These are phyloP conservation scores for Taiwanofungus camphoratus DNA, from an alignment of 1,284 basidiomycete species.

Conservation along the genomic window DNA sequence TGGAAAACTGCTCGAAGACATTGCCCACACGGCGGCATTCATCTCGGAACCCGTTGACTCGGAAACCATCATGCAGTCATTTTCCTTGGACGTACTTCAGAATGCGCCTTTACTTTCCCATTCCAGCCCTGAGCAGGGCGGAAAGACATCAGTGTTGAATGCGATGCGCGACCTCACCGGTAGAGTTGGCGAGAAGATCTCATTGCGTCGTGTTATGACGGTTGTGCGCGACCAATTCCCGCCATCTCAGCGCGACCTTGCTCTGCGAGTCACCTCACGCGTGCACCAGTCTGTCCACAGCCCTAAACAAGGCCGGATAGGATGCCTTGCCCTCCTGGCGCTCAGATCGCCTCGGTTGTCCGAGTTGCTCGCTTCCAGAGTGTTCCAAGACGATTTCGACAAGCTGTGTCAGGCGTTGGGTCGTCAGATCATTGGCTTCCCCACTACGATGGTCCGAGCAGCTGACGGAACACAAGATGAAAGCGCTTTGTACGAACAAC, in stretches of 20 bases:
- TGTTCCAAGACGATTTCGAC: conserved; percentile 48
- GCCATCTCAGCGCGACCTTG: conserved; percentile 33
- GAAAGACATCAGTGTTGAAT: conserved; percentile 52
- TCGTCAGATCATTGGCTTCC: conserved; percentile 83
- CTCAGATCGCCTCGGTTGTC: conserved; percentile 44
- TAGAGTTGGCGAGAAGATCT: conserved; percentile 88
- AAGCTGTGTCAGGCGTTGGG: conserved; percentile 74
- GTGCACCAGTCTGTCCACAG: conserved; percentile 56
- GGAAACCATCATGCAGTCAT: conserved; percentile 35
- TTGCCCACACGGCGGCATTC: conserved; percentile 86
- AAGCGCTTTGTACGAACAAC: conserved; percentile 72
- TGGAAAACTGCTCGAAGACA: conserved; percentile 67
- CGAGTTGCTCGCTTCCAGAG: conserved; percentile 36
- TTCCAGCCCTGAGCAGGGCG: conserved; percentile 14
- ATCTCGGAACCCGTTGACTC: conserved; percentile 51
- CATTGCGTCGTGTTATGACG: conserved; percentile 67
- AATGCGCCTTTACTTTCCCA: conserved; percentile 66
- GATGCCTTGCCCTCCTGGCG: conserved; percentile 60
- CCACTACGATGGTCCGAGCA: conserved; percentile 55
- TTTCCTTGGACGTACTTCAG: conserved; percentile 48
- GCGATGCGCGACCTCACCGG: conserved; percentile 79
- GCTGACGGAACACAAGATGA: conserved; percentile 41
- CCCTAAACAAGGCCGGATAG: conserved; percentile 60
- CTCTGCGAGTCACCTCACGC: conserved; percentile 72
- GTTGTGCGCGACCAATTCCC: conserved; percentile 59